These are phyloP conservation scores for Ogataea degrootiae DNA, from an alignment of 805 yeast genomes.

Conservation along the genomic window DNA sequence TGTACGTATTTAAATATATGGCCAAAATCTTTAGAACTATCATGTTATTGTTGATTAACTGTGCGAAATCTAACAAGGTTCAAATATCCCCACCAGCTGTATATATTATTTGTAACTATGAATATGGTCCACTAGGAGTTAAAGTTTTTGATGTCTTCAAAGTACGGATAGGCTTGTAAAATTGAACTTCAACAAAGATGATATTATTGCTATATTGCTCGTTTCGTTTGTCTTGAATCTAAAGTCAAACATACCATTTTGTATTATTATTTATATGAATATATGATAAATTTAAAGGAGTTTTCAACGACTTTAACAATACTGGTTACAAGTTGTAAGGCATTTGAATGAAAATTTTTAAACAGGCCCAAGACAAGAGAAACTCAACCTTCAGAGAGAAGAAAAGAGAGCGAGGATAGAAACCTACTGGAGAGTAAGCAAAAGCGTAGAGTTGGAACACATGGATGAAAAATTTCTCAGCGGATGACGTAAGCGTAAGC, in stretches of 20 bases:
- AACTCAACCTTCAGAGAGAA: too few relatives aligned
- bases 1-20: too few relatives aligned
- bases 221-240: not conserved
- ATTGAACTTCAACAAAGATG: too few relatives aligned
- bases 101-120: too few relatives aligned
- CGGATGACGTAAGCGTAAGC: not conserved
- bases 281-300: not conserved
- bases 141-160: too few relatives aligned
- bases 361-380: not conserved
- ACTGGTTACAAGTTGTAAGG: not conserved
- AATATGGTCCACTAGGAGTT: too few relatives aligned
- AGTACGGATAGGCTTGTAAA: too few relatives aligned
- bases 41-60: too few relatives aligned
- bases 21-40: too few relatives aligned
- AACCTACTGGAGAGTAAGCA: not conserved
- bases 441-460: not conserved
- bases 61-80: too few relatives aligned
- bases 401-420: not conserved
- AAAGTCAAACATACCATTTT: constrained; percentile 14
- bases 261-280: constrained; percentile 6
- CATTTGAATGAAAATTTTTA: constrained; percentile 3
- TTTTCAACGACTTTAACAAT: not conserved
- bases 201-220: not conserved
- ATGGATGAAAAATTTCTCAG: not conserved
- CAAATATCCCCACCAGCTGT: too few relatives aligned